Evolutionary conservation across 805 yeast genomes (phyloP), one percentile per base, ranked within the genome.

Genomic region (Blastobotrys terrestris): DNA sequence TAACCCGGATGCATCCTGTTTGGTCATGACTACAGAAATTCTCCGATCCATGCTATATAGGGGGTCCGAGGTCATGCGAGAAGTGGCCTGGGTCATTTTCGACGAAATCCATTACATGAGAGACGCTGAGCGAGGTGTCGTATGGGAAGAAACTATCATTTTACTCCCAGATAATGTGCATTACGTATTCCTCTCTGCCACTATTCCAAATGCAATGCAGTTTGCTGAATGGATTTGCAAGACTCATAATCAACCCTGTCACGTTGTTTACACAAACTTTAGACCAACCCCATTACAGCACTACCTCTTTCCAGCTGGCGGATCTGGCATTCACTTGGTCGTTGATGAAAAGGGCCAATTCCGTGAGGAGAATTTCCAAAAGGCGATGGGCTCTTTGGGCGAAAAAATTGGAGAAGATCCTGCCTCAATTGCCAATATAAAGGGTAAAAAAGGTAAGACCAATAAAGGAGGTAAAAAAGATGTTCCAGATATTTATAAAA

Each of bases 71-170:
- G 84, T 95, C 46, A 91, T 94, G 92, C 80, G 99, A 69, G 99
- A 94, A 75, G 98, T 94, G 43, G 97, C 97, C 0, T 94, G 97
- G 96, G 99, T 94, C 49, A 83, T 94, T 41, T 94, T 94, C 60
- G 99, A 94, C 70, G 99, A 94, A 68, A 97, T 94, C 46, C 99
- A 94, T 72, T 94, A 94, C 71, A 94, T 94, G 95, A 84, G 97
- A 72, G 99, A 94, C 68, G 85, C 89, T 62, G 94, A 90, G 60
- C 83, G 99, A 72, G 99, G 99, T 68, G 99, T 94, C 50, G 99
- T 94, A 39, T 94, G 99, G 99, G 99, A 94, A 72, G 99, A 94
- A 70, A 92, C 98, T 14, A 92, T 94, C 59, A 94, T 94, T 54
- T 74, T 94, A 66, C 76, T 94, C 44, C 99, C 99, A 2, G 97